Base-by-base conservation (phyloP, 2,329 filamentous ascomycete genomes). In the Penicillium paneum region DNA sequence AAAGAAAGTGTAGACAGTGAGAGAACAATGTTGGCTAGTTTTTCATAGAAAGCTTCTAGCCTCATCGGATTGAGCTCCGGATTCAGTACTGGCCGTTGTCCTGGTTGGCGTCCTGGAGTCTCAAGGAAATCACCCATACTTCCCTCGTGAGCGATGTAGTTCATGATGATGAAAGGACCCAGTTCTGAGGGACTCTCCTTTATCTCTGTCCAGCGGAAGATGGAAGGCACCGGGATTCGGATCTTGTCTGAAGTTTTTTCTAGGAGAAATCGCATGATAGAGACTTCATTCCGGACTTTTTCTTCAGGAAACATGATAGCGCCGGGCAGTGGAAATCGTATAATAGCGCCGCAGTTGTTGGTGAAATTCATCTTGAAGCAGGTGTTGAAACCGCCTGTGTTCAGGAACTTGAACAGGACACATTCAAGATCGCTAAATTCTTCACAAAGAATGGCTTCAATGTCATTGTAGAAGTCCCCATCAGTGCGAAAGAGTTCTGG, bases 161-260 rank as follows among this genome's bases (percentile, higher is more conserved):
- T 63, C 68, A 72, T 71, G 48, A 72, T 66, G 8, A 73, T 72
- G 49, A 68, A 75, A 3, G 70, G 68, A 5, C 67, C 68, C 1
- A 73, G 48, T 2, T 53, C 62, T 4, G 39, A 24, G 26, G 43
- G 34, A 55, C 17, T 58, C 46, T 11, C 53, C 17, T n/a, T 19
- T 45, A 6, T 17, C 29, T 1, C 29, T 39, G 8, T 24, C 21
- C 24, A 52, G 21, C 40, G 29, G 3, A 38, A n/a, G 12, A 59
- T 26, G 19, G 31, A 43, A 3, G 52, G 48, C 15, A 53, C 52
- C 1, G 62, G 55, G 26, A 53, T 62, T 24, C 4, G 21, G 21
- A 24, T 24, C 1, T 24, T 24, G 21, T 24, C 21, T 19, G 41
- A 47, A 4, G 57, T 59, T 26, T 61, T 54, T 8, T 66, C 51